Percentiles rank a stretch among this genome's conserved stretches.
These are phyloP conservation scores for Jacaranda mimosifolia DNA, from an alignment of 257 asterid species.

Conservation along the genomic window DNA sequence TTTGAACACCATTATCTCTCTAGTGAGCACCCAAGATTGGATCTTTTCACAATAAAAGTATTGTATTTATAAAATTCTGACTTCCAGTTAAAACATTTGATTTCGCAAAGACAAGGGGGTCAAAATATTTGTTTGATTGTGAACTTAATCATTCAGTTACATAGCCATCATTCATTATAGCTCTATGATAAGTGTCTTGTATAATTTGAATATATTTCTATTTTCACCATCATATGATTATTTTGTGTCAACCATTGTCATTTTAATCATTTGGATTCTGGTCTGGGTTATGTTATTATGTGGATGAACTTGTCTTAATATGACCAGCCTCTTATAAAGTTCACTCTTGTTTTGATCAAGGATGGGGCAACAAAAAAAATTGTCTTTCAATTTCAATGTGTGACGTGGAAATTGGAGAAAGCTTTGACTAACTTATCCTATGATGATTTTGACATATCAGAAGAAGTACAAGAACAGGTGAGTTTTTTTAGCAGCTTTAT, in stretches of 20 bases:
- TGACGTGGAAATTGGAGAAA: constrained; percentile 90
- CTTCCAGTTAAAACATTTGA: too few species aligned
- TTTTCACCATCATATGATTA: neutral
- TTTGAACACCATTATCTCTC: too few species aligned
- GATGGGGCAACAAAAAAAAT: constrained; percentile 69
- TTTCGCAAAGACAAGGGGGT: too few species aligned
- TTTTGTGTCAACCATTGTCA: neutral
- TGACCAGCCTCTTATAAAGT: constrained; percentile 37
- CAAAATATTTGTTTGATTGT: too few species aligned
- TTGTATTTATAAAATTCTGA: too few species aligned
- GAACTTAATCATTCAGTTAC: too few species aligned
- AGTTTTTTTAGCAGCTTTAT: constrained; percentile 36
- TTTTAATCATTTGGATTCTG: neutral
- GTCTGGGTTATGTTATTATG: neutral
- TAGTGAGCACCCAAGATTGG: too few species aligned
- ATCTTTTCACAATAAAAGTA: too few species aligned
- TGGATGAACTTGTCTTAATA: constrained; percentile 11
- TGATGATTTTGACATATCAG: constrained; percentile 79
- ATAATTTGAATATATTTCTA: neutral
- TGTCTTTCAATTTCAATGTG: constrained; percentile 80
- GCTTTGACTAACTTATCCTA: constrained; percentile 67
- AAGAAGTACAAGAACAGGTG: constrained; percentile 97
- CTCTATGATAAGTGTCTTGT: too few species aligned
- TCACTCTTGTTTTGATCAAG: constrained; percentile 49
- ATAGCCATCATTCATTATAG: too few species aligned